Percentiles rank a stretch among this genome's conserved stretches.
These are phyloP conservation scores for Simmondsia chinensis DNA, from an alignment of 148 eudicot species.

Conservation along the genomic window DNA sequence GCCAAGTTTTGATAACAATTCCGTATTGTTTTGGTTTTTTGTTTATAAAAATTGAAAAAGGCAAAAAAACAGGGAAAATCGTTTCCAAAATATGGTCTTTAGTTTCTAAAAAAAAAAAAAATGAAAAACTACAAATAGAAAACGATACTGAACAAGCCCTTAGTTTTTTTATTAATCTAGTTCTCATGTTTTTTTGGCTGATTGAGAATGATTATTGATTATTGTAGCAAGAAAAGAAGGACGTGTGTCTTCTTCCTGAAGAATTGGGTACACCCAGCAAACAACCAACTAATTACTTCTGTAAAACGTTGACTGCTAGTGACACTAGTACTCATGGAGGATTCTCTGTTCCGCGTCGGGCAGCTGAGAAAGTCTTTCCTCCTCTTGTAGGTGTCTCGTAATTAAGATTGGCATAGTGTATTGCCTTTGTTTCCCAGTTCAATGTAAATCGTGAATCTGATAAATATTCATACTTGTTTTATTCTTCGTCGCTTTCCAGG, in stretches of 20 bases:
- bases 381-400: slow-evolving; percentile 41
- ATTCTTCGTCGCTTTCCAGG: slow-evolving; percentile 24
- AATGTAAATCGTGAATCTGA: slow-evolving; percentile 1
- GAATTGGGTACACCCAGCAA: slow-evolving; percentile 55
- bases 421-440: not conserved
- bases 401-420: not conserved
- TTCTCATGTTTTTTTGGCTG: slow-evolving; percentile 5
- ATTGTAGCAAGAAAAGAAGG: slow-evolving; percentile 62
- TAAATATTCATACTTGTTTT: slow-evolving; percentile 1
- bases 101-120: too few species aligned
- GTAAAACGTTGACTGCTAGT: slow-evolving; percentile 69
- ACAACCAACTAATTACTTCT: slow-evolving; percentile 71
- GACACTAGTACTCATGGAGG: slow-evolving; percentile 85
- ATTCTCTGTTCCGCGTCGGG: slow-evolving; percentile 77
- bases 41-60: too few species aligned
- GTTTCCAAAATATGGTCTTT: too few species aligned
- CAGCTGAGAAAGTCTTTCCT: slow-evolving; percentile 79
- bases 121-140: too few species aligned
- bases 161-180: too few species aligned
- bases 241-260: slow-evolving; percentile 45
- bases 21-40: not conserved
- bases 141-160: too few species aligned
- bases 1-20: not conserved
- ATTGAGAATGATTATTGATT: not conserved
- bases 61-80: too few species aligned